phyloP scores from a whole-genome alignment of 176 grass and related monocot genomes.

The Tillandsia leiboldiana region DNA sequence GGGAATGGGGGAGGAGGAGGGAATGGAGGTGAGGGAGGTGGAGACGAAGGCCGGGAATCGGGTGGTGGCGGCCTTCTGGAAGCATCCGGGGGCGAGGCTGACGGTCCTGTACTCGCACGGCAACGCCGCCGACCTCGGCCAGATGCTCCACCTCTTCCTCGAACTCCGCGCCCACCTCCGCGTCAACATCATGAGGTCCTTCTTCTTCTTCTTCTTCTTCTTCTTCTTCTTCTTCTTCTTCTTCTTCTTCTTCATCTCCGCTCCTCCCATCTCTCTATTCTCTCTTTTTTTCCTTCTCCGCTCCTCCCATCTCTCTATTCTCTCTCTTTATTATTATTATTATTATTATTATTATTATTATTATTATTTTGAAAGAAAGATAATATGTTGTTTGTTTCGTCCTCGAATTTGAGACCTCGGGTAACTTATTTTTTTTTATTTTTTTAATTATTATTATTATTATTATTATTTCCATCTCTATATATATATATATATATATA shows the following conservation, averaged over 20 bases:
- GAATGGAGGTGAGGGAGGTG: slow-evolving; percentile 54
- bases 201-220: neutral
- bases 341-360: no score
- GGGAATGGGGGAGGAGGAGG: slow-evolving; percentile 35
- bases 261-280: neutral
- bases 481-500: no score
- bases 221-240: no score
- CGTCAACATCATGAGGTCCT: slow-evolving; percentile 95
- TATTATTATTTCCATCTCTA: no score
- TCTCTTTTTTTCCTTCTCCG: neutral
- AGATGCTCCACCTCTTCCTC: slow-evolving; percentile 93
- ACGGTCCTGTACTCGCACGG: slow-evolving; percentile 94
- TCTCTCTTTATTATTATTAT: no score
- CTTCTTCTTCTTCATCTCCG: neutral
- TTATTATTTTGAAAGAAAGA: no score
- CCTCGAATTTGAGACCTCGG: no score
- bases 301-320: neutral
- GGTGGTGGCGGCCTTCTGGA: slow-evolving; percentile 77
- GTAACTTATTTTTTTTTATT: no score
- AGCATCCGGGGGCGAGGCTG: slow-evolving; percentile 60
- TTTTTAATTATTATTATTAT: no score
- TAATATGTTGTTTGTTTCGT: neutral
- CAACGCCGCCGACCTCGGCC: slow-evolving; percentile 91
- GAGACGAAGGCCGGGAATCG: slow-evolving; percentile 55
- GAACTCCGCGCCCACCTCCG: slow-evolving; percentile 94